A percentile compares a stretch with the other conserved stretches of the same genome.
These are phyloP conservation scores for Botrytis porri DNA, from an alignment of 2,329 filamentous ascomycete genomes.

Conservation along the genomic window DNA sequence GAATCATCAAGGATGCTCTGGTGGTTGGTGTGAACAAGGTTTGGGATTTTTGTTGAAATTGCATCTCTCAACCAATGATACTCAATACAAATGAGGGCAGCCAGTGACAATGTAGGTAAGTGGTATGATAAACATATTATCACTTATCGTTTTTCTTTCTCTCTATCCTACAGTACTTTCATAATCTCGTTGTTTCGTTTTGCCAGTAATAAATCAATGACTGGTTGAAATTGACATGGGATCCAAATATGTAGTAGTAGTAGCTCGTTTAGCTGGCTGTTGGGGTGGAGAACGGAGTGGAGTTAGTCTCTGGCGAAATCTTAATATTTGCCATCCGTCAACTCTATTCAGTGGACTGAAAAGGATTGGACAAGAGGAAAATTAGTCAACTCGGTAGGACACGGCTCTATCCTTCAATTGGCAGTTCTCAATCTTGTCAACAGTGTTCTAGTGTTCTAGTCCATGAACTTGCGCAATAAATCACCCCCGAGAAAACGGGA, in stretches of 20 bases:
- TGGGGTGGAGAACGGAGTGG: background rate
- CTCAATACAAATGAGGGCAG: background rate
- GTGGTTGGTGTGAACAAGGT: slow-evolving; percentile 2
- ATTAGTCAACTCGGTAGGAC: background rate
- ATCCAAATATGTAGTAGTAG: background rate
- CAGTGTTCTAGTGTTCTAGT: background rate
- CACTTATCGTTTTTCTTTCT: background rate
- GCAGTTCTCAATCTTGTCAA: slow-evolving; percentile 7
- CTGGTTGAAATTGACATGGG: slow-evolving; percentile 5
- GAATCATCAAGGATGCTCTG: background rate
- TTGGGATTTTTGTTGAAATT: slow-evolving; percentile 4
- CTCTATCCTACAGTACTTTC: background rate
- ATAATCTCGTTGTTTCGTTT: background rate
- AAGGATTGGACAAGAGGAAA: slow-evolving; percentile 5
- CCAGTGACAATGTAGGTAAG: background rate
- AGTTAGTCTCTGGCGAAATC: slow-evolving; percentile 3
- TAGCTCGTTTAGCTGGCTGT: background rate
- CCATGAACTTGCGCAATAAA: slow-evolving; percentile 13
- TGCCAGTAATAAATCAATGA: background rate
- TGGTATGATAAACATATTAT: background rate
- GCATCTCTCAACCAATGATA: background rate
- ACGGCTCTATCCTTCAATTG: slow-evolving; percentile 13
- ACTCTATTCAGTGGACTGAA: background rate
- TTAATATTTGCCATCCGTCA: background rate
- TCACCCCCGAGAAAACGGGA: background rate